A percentile compares a stretch with the other conserved stretches of the same genome.
Evolutionary conservation across 805 yeast genomes (phyloP).

Genomic region (Metschnikowia sp.): DNA sequence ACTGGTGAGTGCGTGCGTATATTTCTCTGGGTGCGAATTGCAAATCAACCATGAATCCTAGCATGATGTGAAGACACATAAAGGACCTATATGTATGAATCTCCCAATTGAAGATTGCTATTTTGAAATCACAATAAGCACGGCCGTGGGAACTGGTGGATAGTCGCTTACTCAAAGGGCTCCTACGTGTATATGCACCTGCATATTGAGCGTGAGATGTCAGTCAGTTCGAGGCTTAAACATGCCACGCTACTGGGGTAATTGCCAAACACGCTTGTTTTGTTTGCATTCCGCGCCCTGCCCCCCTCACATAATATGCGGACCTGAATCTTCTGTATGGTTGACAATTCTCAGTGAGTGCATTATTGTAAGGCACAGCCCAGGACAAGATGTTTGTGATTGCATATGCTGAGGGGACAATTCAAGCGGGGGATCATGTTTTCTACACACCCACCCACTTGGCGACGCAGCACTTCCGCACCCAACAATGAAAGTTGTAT

Average conservation of each 20-base stretch:
- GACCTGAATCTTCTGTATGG: too few species aligned
- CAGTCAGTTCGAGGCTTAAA: background rate
- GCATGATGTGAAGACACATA: too few species aligned
- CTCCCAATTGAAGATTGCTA: too few species aligned
- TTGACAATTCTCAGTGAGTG: too few species aligned
- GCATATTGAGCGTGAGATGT: background rate
- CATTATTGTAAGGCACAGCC: background rate
- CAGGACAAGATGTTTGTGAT: background rate
- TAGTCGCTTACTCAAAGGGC: too few species aligned
- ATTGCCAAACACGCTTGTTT: too few species aligned
- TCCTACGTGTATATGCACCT: background rate
- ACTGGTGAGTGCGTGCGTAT: background rate
- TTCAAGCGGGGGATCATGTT: background rate
- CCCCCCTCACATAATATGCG: too few species aligned
- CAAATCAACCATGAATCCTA: background rate
- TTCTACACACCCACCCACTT: background rate
- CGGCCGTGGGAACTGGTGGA: too few species aligned
- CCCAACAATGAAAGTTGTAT: constrained; percentile 1
- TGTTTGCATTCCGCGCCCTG: too few species aligned
- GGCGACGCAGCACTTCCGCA: background rate
- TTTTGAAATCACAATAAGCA: too few species aligned
- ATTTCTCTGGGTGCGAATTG: background rate
- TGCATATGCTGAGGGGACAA: background rate
- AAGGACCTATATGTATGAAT: too few species aligned
- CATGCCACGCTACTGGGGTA: background rate